A percentile compares a stretch with the other conserved stretches of the same genome.
These are phyloP conservation scores for Helotiales sp. DNA, from an alignment of 2,329 filamentous ascomycete species.

Conservation along the genomic window DNA sequence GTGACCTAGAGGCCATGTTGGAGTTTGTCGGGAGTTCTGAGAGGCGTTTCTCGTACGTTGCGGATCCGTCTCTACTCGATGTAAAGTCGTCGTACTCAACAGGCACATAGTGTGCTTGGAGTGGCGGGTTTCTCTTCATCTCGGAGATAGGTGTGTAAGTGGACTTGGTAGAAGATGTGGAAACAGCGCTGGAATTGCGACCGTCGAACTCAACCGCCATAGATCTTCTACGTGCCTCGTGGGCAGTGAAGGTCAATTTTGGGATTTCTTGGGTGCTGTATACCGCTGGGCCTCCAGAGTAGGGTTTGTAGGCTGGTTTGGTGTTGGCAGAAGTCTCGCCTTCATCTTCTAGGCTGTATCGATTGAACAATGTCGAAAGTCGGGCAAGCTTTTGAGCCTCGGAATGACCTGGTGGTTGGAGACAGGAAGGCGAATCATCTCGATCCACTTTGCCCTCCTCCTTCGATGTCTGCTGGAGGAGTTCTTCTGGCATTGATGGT, in stretches of 20 bases:
- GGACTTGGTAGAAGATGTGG: not conserved
- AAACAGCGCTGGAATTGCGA: not conserved
- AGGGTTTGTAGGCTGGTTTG: not conserved
- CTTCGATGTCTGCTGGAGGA: not conserved
- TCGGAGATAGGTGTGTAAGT: not conserved
- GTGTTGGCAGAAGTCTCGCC: not conserved
- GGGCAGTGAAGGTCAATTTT: not conserved
- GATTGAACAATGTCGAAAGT: not conserved
- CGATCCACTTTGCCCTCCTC: not conserved
- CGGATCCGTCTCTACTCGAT: not conserved
- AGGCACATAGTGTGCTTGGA: not conserved
- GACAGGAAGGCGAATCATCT: constrained; percentile 2
- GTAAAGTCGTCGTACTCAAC: not conserved
- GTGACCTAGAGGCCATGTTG: not conserved
- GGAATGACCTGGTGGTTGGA: not conserved
- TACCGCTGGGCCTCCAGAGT: not conserved
- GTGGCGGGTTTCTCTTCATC: not conserved
- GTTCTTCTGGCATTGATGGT: not conserved
- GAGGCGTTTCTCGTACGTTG: not conserved
- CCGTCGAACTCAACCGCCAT: not conserved
- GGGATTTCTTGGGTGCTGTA: constrained; percentile 7
- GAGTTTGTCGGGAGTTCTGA: not conserved
- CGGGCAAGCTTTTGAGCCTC: not conserved
- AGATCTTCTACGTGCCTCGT: not conserved
- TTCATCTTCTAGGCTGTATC: not conserved